Conservation (phyloP, 225 moss, liverwort and hornwort genomes). For the Polytrichum commune region DNA sequence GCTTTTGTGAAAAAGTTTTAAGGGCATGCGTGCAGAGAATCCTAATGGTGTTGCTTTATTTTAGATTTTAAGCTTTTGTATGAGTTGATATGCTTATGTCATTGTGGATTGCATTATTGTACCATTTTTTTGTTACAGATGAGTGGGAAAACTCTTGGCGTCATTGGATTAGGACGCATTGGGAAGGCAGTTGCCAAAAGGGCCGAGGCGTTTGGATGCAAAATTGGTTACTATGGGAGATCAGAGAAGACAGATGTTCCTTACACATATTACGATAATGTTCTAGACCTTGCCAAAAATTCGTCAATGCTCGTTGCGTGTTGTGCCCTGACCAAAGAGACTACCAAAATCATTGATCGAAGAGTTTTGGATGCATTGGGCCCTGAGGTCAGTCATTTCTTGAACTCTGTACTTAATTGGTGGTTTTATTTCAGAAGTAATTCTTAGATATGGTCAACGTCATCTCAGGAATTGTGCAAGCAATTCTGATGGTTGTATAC, state of each 20-base stretch:
- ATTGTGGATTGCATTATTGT: too few relatives aligned
- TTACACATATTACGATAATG: slow-evolving; percentile 50
- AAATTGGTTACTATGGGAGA: slow-evolving; percentile 65
- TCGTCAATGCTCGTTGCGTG: slow-evolving; percentile 65
- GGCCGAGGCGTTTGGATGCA: slow-evolving; percentile 70
- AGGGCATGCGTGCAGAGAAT: too few relatives aligned
- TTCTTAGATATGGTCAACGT: background rate
- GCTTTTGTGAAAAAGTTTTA: too few relatives aligned
- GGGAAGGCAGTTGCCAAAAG: slow-evolving; percentile 74
- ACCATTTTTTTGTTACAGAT: slow-evolving; percentile 37
- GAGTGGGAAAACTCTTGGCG: slow-evolving; percentile 76
- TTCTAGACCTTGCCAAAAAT: slow-evolving; percentile 73
- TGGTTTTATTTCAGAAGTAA: background rate
- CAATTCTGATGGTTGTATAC: too few relatives aligned
- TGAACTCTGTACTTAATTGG: background rate
- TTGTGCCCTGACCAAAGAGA: slow-evolving; percentile 57
- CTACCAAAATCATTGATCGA: slow-evolving; percentile 58
- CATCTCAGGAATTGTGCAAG: too few relatives aligned
- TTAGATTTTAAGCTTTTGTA: too few relatives aligned
- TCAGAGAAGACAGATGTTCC: slow-evolving; percentile 50
- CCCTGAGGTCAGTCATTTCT: slow-evolving; percentile 46
- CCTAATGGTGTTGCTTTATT: too few relatives aligned
- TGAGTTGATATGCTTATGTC: too few relatives aligned
- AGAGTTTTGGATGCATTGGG: slow-evolving; percentile 87
- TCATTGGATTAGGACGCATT: slow-evolving; percentile 81